Evolutionary conservation across 1,284 basidiomycete species (phyloP).

Genomic region (Clitocybe nebularis): DNA sequence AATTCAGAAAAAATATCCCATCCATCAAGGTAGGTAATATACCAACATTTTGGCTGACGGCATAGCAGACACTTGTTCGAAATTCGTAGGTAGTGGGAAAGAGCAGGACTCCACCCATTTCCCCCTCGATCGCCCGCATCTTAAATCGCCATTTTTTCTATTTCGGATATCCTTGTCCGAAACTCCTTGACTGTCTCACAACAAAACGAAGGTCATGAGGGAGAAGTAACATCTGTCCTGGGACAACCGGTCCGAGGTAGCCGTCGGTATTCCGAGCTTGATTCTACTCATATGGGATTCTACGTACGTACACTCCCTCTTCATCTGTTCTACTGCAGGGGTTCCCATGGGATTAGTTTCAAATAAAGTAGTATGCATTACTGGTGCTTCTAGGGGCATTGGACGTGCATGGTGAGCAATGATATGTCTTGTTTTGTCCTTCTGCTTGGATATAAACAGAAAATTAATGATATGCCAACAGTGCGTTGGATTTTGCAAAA

Average conservation of each 20-base stretch:
- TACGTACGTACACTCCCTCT: no score
- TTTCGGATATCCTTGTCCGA: not conserved
- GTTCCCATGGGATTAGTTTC: constrained; percentile 28
- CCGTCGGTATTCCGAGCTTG: not conserved
- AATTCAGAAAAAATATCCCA: no score
- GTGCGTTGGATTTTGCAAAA: constrained; percentile 56
- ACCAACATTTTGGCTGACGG: constrained; percentile 43
- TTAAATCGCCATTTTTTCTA: not conserved
- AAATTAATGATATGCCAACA: constrained; percentile 13
- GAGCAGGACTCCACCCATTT: not conserved
- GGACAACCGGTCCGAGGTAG: not conserved
- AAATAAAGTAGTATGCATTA: constrained; percentile 68
- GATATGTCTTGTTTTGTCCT: constrained; percentile 1
- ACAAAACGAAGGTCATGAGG: not conserved
- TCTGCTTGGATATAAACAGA: no score
- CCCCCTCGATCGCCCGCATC: not conserved
- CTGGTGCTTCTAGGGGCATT: constrained; percentile 78
- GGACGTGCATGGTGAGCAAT: constrained; percentile 56
- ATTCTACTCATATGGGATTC: not conserved
- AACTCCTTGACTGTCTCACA: not conserved
- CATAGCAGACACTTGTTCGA: not conserved
- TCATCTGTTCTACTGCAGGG: no score
- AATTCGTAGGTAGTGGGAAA: not conserved
- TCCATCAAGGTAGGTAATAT: no score
- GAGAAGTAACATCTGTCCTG: not conserved